A percentile compares a stretch with the other conserved stretches of the same genome.
These are phyloP conservation scores for Solanum peruvianum DNA, from an alignment of 257 asterid species.

Conservation along the genomic window DNA sequence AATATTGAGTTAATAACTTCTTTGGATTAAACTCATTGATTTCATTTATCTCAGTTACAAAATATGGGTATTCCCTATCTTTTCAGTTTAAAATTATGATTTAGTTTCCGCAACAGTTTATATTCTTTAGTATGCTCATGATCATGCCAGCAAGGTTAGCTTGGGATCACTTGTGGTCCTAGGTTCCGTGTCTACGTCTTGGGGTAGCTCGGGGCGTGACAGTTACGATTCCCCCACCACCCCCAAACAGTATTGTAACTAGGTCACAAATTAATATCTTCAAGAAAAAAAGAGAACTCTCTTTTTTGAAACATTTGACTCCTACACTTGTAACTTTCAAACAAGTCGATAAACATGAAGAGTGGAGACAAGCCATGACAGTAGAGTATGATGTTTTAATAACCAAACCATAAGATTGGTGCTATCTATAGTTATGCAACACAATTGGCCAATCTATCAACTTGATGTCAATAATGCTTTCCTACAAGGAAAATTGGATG, in stretches of 20 bases:
- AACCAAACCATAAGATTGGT: neutral
- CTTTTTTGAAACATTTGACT: neutral
- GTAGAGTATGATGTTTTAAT: neutral
- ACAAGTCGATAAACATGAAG: neutral
- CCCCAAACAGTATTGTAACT: neutral
- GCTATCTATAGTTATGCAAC: neutral
- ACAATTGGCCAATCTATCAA: neutral
- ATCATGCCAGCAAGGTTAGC: too few species aligned
- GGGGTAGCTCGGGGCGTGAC: too few species aligned
- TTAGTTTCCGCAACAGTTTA: too few species aligned
- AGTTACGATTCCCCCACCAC: neutral
- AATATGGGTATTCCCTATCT: too few species aligned
- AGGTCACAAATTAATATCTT: neutral
- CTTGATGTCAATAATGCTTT: neutral
- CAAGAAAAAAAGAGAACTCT: neutral
- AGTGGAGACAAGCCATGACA: neutral
- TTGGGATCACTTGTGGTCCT: too few species aligned
- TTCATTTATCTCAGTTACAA: too few species aligned
- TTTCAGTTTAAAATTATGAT: too few species aligned
- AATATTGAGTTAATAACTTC: too few species aligned
- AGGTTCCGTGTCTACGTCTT: too few species aligned
- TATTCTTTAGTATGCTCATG: too few species aligned
- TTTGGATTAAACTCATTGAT: too few species aligned
- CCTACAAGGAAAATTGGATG: neutral
- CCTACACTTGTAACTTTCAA: neutral